Evolutionary conservation across 2,329 filamentous ascomycete genomes (phyloP).

Genomic region (Graphium sp.): DNA sequence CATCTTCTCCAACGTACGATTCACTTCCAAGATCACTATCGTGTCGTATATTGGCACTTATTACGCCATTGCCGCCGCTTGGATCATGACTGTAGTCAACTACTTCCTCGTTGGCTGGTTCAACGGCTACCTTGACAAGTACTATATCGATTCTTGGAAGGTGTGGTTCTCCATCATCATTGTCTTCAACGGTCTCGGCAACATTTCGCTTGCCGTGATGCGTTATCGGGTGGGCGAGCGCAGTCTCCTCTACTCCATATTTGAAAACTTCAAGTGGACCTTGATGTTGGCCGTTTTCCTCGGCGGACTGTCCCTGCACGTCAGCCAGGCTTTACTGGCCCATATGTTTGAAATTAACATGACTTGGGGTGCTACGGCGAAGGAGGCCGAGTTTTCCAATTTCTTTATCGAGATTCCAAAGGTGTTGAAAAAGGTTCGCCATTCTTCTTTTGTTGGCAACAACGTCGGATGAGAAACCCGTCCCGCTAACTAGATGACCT

Average conservation of each 20-base stretch:
- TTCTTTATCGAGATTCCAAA: constrained; percentile 76
- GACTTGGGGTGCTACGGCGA: constrained; percentile 71
- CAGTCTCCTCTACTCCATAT: constrained; percentile 35
- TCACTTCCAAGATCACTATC: constrained; percentile 55
- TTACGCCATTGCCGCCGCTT: constrained; percentile 52
- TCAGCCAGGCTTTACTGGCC: constrained; percentile 60
- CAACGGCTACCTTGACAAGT: constrained; percentile 58
- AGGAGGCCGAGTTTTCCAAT: constrained; percentile 66
- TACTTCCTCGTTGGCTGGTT: constrained; percentile 60
- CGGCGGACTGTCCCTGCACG: constrained; percentile 64
- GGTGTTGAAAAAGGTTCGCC: constrained; percentile 58
- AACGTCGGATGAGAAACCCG: too few relatives aligned
- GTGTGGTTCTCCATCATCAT: constrained; percentile 69
- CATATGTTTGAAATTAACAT: constrained; percentile 82
- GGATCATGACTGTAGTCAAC: constrained; percentile 50
- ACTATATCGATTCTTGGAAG: constrained; percentile 64
- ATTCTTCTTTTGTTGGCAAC: constrained; percentile 17
- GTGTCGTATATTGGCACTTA: constrained; percentile 56
- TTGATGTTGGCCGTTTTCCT: constrained; percentile 64
- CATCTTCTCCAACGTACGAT: constrained; percentile 40
- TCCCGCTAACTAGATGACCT: constrained; percentile 8
- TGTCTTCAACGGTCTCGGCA: constrained; percentile 61
- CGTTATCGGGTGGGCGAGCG: constrained; percentile 54
- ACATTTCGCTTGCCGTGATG: constrained; percentile 54
- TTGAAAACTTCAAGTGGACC: constrained; percentile 59